phyloP scores from a whole-genome alignment of 1,284 basidiomycete species.

The Melampsora americana region DNA sequence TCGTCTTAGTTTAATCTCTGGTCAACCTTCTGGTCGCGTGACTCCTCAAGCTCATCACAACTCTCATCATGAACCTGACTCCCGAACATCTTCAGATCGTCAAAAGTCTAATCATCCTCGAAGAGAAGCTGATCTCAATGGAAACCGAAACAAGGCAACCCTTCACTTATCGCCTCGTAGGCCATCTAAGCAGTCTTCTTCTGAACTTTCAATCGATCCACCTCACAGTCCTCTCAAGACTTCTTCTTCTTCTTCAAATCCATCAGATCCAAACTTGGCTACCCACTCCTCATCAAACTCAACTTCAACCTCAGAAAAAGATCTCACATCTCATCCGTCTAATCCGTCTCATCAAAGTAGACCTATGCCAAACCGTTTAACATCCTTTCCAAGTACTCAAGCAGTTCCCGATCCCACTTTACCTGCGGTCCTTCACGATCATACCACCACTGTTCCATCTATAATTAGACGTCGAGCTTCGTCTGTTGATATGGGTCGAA shows the following conservation, averaged over 20 bases:
- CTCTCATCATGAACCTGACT: background rate
- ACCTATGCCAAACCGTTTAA: background rate
- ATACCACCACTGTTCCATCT: background rate
- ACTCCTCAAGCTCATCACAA: conserved; percentile 1
- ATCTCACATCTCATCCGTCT: too few species aligned
- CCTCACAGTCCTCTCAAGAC: background rate
- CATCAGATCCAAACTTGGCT: background rate
- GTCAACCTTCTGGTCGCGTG: background rate
- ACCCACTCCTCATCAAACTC: background rate
- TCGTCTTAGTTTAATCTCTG: background rate
- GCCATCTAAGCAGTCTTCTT: conserved; percentile 5
- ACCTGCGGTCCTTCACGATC: background rate
- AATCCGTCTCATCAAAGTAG: background rate
- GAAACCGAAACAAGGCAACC: background rate
- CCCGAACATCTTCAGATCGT: background rate
- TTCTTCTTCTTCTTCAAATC: background rate
- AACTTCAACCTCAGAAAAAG: background rate
- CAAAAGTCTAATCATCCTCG: background rate
- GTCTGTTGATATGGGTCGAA: conserved; percentile 27
- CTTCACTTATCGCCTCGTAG: background rate
- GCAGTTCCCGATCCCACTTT: too few species aligned
- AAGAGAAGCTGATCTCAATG: background rate
- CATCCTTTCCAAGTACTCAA: background rate
- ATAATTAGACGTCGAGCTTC: conserved; percentile 8
- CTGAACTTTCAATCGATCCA: background rate